These are phyloP conservation scores for Coemansia sp. DNA, from an alignment of 192 early-diverging fungal genomes.

Conservation along the genomic window DNA sequence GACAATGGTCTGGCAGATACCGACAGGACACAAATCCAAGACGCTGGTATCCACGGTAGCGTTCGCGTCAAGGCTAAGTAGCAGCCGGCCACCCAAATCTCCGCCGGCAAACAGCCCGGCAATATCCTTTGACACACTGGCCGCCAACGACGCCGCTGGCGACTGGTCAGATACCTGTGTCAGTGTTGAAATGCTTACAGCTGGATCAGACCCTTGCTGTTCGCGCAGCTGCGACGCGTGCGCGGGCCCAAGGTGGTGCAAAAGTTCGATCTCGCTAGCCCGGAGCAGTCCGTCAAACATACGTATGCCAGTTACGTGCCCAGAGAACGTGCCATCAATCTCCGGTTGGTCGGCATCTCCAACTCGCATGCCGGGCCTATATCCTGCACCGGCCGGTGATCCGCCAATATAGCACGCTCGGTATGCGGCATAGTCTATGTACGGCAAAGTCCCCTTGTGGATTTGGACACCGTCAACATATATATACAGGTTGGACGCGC, in stretches of 20 bases:
- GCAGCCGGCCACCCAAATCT: constrained; percentile 16
- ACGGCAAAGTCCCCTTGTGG: constrained; percentile 28
- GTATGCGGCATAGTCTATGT: constrained; percentile 19
- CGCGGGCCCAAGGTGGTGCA: constrained; percentile 32
- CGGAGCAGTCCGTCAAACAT: constrained; percentile 37
- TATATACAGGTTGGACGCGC: constrained; percentile 27
- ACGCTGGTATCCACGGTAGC: constrained; percentile 4
- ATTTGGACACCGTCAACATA: constrained; percentile 21
- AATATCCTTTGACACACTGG: constrained; percentile 10
- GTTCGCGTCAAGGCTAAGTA: constrained; percentile 11
- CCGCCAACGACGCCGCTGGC: constrained; percentile 5
- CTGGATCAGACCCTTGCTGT: constrained; percentile 11
- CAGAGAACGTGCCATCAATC: constrained; percentile 4
- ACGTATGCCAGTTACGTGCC: constrained; percentile 21
- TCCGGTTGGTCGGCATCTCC: background rate
- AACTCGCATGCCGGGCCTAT: background rate
- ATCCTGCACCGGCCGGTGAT: background rate
- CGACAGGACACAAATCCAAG: constrained; percentile 29
- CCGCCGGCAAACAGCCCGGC: constrained; percentile 7
- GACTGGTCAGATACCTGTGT: constrained; percentile 2
- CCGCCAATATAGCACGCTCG: constrained; percentile 27
- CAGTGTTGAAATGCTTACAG: constrained; percentile 2
- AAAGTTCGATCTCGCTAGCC: constrained; percentile 14
- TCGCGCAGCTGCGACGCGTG: constrained; percentile 22
- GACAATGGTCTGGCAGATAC: constrained; percentile 33